Evolutionary conservation across 768 basidiomycete genomes (phyloP), one percentile per base, ranked within the genome.

Genomic region (Naganishia vaughanmartiniae): DNA sequence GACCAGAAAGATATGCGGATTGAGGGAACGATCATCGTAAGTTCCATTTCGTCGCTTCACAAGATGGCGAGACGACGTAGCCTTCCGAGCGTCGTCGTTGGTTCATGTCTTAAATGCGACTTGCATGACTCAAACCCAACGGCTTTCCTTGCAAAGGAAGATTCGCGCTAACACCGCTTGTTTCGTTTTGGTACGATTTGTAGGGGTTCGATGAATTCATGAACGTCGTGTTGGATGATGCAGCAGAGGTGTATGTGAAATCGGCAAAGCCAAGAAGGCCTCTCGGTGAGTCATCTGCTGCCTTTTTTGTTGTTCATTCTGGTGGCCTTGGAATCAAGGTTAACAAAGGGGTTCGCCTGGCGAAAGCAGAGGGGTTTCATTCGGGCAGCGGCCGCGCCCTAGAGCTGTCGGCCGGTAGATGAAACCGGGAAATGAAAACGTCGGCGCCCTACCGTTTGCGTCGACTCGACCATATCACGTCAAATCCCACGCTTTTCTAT

Each of bases 141-240:
- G 12, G 34, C 4, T 36, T 36, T 4, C 6, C 12, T 12, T 36
- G 39, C 34, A 31, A 6, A 36, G 15, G 30, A 66, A n/a, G n/a
- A n/a, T n/a, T 42, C 10, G 4, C 15, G 17, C 46, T 54, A 14
- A 31, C n/a, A n/a, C n/a, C n/a, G n/a, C n/a, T n/a, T n/a, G n/a
- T n/a, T 55, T 31, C 19, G 6, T 26, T 10, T 14, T 36, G 34
- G 34, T 54, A 7, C n/a, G 9, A 19, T 34, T 53, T 31, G 34
- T 78, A 97, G 95, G 94, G 95, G 48, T 99, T 99, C 76, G 95
- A 99, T 79, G 95, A 99, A 81, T 99, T 97, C 83, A 99, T 99
- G 95, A 99, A 99, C 79, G 83, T 99, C 34, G 91, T 97, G 42
- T 83, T 99, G 28, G 95, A 99, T 75, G 91, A 96, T 58, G 92